A percentile compares a stretch with the other conserved stretches of the same genome.
These are phyloP conservation scores for Zoysia matrella DNA, from an alignment of 202 grass and related monocot species.

Conservation along the genomic window DNA sequence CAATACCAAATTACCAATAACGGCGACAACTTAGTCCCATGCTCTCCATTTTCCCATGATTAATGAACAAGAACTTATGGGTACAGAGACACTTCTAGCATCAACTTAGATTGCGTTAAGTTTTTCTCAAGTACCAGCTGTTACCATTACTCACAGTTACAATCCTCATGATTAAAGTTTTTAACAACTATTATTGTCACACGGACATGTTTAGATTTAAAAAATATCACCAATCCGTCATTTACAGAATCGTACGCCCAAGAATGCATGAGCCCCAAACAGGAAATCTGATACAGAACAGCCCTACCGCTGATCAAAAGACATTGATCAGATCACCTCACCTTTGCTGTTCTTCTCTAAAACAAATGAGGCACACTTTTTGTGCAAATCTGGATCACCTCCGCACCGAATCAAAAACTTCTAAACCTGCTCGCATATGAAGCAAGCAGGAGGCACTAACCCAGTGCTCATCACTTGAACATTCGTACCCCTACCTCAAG, in stretches of 20 bases:
- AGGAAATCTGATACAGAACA: background rate
- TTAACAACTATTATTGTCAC: no score
- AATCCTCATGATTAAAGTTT: no score
- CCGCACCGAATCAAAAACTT: background rate
- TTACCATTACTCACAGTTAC: background rate
- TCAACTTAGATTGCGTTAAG: background rate
- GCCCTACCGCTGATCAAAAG: background rate
- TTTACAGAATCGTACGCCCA: constrained; percentile 9
- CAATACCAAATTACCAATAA: background rate
- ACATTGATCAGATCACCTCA: background rate
- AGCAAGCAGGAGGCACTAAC: constrained; percentile 2
- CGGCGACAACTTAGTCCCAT: background rate
- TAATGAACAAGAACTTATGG: background rate
- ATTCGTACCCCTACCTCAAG: background rate
- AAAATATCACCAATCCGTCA: background rate
- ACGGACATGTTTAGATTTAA: no score
- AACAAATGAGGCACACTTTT: background rate
- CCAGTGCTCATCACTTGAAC: constrained; percentile 6
- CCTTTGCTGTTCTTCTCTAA: background rate
- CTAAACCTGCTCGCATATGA: background rate
- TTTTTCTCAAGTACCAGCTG: background rate
- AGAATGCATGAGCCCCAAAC: background rate
- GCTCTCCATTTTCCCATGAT: background rate
- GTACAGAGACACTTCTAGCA: background rate
- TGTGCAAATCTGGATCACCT: background rate